phyloP scores from a whole-genome alignment of 2,329 filamentous ascomycete species.

The Thyridium curvatum region DNA sequence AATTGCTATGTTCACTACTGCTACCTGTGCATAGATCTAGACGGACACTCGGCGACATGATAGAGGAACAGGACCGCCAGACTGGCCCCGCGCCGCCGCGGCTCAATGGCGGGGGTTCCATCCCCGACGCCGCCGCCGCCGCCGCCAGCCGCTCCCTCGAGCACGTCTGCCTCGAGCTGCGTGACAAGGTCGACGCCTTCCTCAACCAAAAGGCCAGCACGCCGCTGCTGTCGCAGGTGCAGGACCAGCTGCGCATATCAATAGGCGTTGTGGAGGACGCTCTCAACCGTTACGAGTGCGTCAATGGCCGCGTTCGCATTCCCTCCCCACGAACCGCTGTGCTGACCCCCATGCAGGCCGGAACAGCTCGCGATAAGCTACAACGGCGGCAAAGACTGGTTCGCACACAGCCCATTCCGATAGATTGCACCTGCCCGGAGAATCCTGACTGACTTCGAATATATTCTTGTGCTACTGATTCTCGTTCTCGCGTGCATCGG shows the following conservation, averaged over 20 bases:
- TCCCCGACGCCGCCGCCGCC: background rate
- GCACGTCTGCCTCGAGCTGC: constrained; percentile 45
- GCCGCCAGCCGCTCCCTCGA: constrained; percentile 19
- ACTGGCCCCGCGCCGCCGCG: background rate
- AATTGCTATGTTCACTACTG: too few relatives aligned
- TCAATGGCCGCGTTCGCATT: constrained; percentile 9
- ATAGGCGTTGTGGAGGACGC: constrained; percentile 71
- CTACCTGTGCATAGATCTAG: background rate
- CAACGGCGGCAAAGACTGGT: constrained; percentile 95
- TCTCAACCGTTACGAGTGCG: constrained; percentile 67
- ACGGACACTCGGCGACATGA: background rate
- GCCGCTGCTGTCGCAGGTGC: constrained; percentile 55
- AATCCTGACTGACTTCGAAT: too few relatives aligned
- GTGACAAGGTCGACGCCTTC: constrained; percentile 58
- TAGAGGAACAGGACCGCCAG: background rate
- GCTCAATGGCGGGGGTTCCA: background rate
- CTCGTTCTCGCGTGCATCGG: constrained; percentile 68
- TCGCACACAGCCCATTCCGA: too few relatives aligned
- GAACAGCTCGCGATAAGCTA: constrained; percentile 84
- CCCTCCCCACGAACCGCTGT: constrained; percentile 5
- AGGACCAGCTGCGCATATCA: constrained; percentile 67
- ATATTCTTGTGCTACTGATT: constrained; percentile 70
- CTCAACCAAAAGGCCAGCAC: constrained; percentile 52
- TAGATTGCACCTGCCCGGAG: too few relatives aligned
- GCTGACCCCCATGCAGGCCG: constrained; percentile 41